Evolutionary conservation across 371 early-diverging fungal genomes (phyloP).

Genomic region (Mortierella sp.): DNA sequence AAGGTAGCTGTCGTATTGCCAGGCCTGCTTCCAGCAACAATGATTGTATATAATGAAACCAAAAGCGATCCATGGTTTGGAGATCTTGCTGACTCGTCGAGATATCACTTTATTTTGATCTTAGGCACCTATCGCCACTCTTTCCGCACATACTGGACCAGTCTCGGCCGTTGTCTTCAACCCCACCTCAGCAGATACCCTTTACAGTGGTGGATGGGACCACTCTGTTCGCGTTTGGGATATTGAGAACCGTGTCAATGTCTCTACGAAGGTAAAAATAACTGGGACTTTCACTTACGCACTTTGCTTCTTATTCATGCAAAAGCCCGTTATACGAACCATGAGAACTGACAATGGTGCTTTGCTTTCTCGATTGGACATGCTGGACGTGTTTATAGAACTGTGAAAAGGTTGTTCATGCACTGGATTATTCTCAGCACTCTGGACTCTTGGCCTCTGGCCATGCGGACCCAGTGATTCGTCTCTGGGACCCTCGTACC

Average conservation of each 20-base stretch:
- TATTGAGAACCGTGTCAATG: slow-evolving; percentile 76
- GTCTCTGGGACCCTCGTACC: slow-evolving; percentile 92
- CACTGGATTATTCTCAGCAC: slow-evolving; percentile 75
- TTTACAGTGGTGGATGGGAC: slow-evolving; percentile 94
- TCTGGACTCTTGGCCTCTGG: slow-evolving; percentile 87
- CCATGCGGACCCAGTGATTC: slow-evolving; percentile 81
- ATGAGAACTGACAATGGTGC: no score
- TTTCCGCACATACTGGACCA: slow-evolving; percentile 86
- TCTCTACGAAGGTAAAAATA: slow-evolving; percentile 73
- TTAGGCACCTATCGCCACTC: slow-evolving; percentile 59
- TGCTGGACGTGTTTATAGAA: no score
- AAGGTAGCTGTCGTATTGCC: no score
- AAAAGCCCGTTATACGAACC: not conserved
- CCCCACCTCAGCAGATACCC: slow-evolving; percentile 59
- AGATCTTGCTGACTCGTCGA: no score
- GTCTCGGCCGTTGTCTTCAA: slow-evolving; percentile 81
- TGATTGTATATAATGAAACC: no score
- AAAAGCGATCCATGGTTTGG: no score
- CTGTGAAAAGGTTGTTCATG: slow-evolving; percentile 88
- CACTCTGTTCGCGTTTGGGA: slow-evolving; percentile 95
- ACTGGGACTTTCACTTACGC: not conserved
- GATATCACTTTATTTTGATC: no score
- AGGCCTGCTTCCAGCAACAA: no score
- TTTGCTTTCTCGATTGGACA: not conserved
- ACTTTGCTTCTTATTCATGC: not conserved